Percentiles rank a stretch among this genome's conserved stretches.
Evolutionary conservation across 208 protist genomes (phyloP).

Genomic region (Trypanosoma avium): DNA sequence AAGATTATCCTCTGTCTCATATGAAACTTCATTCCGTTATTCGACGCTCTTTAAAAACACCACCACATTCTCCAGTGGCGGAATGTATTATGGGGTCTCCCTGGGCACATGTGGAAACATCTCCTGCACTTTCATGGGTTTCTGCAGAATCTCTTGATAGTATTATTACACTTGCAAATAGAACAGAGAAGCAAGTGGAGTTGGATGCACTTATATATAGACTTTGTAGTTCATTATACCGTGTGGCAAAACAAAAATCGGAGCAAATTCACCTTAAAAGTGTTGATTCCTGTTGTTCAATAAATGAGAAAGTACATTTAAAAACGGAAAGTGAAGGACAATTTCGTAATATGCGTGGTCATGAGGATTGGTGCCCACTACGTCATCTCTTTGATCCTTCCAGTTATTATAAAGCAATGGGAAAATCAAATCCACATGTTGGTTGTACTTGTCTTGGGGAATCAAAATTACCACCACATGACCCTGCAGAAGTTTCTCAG

Average conservation of each 20-base stretch:
- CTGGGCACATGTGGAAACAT: not conserved
- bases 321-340: slow-evolving; percentile 26
- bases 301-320: too few relatives aligned
- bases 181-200: slow-evolving; percentile 34
- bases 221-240: slow-evolving; percentile 73
- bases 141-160: slow-evolving; percentile 68
- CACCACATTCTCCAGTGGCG: not conserved
- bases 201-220: slow-evolving; percentile 65
- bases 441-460: slow-evolving; percentile 22
- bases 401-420: slow-evolving; percentile 51
- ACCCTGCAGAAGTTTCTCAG: slow-evolving; percentile 49
- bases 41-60: not conserved
- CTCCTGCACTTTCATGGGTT: slow-evolving; percentile 33
- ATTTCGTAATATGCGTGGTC: slow-evolving; percentile 73
- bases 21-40: slow-evolving; percentile 8
- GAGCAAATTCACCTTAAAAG: slow-evolving; percentile 23
- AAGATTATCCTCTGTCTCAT: slow-evolving; percentile 10
- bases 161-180: slow-evolving; percentile 32
- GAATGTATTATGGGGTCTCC: not conserved
- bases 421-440: slow-evolving; percentile 18
- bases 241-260: slow-evolving; percentile 55
- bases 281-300: not conserved
- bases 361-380: slow-evolving; percentile 80
- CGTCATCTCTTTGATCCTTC: slow-evolving; percentile 79
- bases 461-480: not conserved